Evolutionary conservation across 441 rosid species (phyloP), one percentile per base, ranked within the genome.

Genomic region (Codiaeum variegatum): DNA sequence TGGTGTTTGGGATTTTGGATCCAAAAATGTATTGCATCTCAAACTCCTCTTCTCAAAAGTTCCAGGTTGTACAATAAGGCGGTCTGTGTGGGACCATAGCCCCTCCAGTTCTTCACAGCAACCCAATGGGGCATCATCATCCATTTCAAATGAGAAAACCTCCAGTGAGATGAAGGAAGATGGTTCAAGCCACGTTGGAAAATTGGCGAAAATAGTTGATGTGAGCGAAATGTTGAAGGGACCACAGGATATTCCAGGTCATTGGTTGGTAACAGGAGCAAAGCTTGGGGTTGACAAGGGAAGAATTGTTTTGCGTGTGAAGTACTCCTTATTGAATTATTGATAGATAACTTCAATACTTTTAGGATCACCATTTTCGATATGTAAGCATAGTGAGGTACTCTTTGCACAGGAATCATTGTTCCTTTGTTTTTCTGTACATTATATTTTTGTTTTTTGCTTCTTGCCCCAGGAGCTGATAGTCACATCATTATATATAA

Each of bases 231-330:
- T 88, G 88, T 82, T 78, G 54, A 90, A 84, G 82, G 92, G 95
- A 47, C 91, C 91, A 0, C 81, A 87, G 71, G 92, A 90, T 78
- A 78, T 75, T 66, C 92, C 95, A 0, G 91, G 95, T 21, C 95
- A 90, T 76, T 90, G 95, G 95, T 63, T 88, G 81, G 95, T 88
- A 2, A 88, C 91, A 0, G 92, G 91, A 15, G 91, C 85, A 52
- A 90, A 90, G 80, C 91, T 90, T 5, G 91, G 92, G 52, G 86
- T 90, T 66, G 91, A 87, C 77, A 90, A 82, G 72, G 89, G 95
- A 26, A 90, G 78, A 69, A 88, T 90, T 62, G 80, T 87, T 62
- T 67, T 88, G 79, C 76, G 91, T 62, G 86, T 87, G 73, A 88
- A 88, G 73, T 86, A 88, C 74, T 87, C 92, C 19, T 79, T 90